Evolutionary conservation across 345 rosid genomes (phyloP).

Genomic region (Populus ilicifolia): DNA sequence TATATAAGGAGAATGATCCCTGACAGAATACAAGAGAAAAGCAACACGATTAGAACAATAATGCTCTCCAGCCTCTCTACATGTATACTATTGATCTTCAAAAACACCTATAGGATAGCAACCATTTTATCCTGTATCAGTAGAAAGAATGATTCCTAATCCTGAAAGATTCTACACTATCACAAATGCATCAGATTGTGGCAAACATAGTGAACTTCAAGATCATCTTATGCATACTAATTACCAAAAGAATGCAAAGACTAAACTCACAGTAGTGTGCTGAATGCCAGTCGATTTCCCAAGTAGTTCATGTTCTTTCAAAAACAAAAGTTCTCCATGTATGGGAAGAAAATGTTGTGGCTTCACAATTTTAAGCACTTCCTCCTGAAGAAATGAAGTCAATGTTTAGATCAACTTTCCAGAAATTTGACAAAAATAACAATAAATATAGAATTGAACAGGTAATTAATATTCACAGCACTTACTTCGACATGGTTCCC

Average conservation of each 20-base stretch:
- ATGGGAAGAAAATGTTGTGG: constrained; percentile 97
- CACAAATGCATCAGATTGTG: neutral
- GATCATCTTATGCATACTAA: neutral
- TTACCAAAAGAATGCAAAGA: neutral
- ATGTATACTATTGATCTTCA: no score
- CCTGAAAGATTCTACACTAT: neutral
- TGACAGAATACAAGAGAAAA: no score
- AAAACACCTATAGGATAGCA: no score
- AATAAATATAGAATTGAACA: neutral
- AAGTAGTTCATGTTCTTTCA: constrained; percentile 94
- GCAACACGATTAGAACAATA: no score
- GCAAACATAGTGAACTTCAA: neutral
- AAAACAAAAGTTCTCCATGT: constrained; percentile 96
- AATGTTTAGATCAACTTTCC: neutral
- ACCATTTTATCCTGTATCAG: no score
- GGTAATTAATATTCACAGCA: neutral
- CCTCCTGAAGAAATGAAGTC: constrained; percentile 60
- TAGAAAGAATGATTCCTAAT: no score
- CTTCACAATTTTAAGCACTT: constrained; percentile 88
- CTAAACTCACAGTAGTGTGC: constrained; percentile 78
- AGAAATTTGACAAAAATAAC: neutral
- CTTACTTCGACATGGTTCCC: neutral
- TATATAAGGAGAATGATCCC: no score
- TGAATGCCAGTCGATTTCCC: constrained; percentile 91
- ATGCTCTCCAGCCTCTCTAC: no score